Evolutionary conservation across 2,329 filamentous ascomycete genomes (phyloP).

Genomic region (Arthroderma sp.): DNA sequence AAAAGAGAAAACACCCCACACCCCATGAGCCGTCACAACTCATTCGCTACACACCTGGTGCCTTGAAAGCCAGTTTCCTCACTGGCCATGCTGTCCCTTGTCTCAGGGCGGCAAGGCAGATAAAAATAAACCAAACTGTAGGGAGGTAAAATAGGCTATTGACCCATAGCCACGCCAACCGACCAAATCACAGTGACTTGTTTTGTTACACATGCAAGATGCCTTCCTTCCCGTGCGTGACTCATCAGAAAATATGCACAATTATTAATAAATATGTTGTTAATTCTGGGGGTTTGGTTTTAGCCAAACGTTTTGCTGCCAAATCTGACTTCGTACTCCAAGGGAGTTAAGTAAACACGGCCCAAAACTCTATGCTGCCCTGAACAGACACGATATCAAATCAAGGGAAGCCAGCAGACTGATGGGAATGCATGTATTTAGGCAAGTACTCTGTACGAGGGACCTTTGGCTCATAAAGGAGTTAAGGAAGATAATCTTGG

Average conservation of each 20-base stretch:
- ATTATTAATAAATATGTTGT: slow-evolving; percentile 5
- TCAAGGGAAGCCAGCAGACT: not conserved
- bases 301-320: not conserved
- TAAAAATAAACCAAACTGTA: slow-evolving; percentile 4
- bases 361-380: not conserved
- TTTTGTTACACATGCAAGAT: slow-evolving; percentile 1
- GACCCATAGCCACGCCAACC: not conserved
- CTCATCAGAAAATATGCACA: slow-evolving; percentile 6
- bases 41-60: slow-evolving; percentile 14
- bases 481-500: not conserved
- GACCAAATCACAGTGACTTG: not conserved
- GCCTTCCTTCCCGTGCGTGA: slow-evolving; percentile 2
- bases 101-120: slow-evolving; percentile 5
- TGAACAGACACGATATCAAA: not conserved
- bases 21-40: not conserved
- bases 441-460: not conserved
- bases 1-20: not conserved
- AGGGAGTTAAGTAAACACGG: not conserved
- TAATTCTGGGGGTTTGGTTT: not conserved
- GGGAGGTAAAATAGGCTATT: slow-evolving; percentile 1
- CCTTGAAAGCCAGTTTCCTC: not conserved
- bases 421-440: not conserved
- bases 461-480: not conserved
- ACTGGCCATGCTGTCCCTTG: not conserved
- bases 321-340: not conserved